phyloP scores from a whole-genome alignment of 768 basidiomycete genomes.

The Rubroboletus satanas region DNA sequence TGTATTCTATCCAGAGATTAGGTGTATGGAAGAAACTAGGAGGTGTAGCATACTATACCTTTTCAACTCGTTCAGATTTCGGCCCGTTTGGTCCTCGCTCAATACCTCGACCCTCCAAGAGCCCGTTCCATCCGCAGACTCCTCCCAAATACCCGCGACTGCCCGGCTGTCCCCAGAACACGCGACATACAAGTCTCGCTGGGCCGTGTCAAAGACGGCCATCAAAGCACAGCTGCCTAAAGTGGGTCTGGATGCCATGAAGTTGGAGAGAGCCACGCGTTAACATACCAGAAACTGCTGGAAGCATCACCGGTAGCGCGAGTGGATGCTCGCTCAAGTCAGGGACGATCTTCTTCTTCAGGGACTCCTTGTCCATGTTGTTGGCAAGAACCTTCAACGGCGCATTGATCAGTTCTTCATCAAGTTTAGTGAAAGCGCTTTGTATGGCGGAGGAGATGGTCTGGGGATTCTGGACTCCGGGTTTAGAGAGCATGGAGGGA shows the following conservation, averaged over 20 bases:
- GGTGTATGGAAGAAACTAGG: neutral
- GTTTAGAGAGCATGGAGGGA: conserved; percentile 35
- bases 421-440: conserved; percentile 76
- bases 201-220: conserved; percentile 81
- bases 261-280: neutral
- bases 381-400: conserved; percentile 70
- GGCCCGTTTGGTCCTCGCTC: conserved; percentile 93
- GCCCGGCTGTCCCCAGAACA: conserved; percentile 93
- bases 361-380: conserved; percentile 47
- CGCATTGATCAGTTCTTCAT: conserved; percentile 75
- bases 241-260: conserved; percentile 11
- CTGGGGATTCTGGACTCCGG: conserved; percentile 39
- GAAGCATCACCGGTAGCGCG: conserved; percentile 67
- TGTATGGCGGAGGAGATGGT: conserved; percentile 67
- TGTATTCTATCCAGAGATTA: conserved; percentile 50
- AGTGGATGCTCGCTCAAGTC: conserved; percentile 71
- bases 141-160: conserved; percentile 90
- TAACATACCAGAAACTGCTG: conserved; percentile 68
- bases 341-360: conserved; percentile 51
- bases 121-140: conserved; percentile 57
- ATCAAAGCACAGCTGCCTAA: conserved; percentile 88
- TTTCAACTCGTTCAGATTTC: conserved; percentile 78
- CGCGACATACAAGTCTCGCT: conserved; percentile 83
- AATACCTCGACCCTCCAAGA: conserved; percentile 92
- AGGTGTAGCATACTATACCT: conserved; percentile 47